These are phyloP conservation scores for Eimeria mitis DNA, from an alignment of 169 alveolate species.

Conservation along the genomic window DNA sequence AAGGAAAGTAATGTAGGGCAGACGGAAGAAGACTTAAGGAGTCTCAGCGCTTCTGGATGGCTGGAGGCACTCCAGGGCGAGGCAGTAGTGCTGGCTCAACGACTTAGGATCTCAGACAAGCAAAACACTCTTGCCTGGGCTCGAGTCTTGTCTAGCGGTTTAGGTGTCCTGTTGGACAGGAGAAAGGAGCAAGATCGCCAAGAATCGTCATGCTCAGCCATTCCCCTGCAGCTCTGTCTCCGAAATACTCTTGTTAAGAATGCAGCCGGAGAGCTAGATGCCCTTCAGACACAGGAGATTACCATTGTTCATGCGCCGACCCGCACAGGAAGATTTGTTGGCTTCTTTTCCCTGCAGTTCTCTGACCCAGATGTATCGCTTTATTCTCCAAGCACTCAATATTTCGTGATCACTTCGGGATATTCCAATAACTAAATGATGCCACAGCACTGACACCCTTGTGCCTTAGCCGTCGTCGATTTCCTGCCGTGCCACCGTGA, in stretches of 20 bases:
- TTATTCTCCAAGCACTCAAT: not conserved
- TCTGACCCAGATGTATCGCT: constrained; percentile 37
- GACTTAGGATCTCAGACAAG: constrained; percentile 52
- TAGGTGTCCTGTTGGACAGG: not conserved
- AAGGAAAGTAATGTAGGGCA: not conserved
- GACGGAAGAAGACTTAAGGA: constrained; percentile 27
- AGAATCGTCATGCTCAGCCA: not conserved
- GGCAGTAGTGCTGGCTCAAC: constrained; percentile 61
- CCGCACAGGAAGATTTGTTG: constrained; percentile 61
- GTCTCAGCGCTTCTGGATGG: constrained; percentile 35
- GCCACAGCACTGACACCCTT: not conserved
- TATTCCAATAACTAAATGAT: not conserved
- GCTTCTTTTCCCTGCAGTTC: constrained; percentile 64
- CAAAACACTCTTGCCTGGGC: constrained; percentile 50
- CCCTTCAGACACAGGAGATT: constrained; percentile 63
- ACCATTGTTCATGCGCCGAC: constrained; percentile 63
- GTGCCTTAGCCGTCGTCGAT: not conserved
- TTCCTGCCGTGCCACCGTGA: not conserved
- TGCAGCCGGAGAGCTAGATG: constrained; percentile 64
- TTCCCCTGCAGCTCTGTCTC: constrained; percentile 18
- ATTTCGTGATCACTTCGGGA: not conserved
- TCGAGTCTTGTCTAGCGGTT: constrained; percentile 10
- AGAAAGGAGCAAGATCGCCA: not conserved
- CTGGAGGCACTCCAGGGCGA: constrained; percentile 67
- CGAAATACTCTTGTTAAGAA: constrained; percentile 56